phyloP scores from a whole-genome alignment of 768 basidiomycete genomes.

The Boletus huronensis region DNA sequence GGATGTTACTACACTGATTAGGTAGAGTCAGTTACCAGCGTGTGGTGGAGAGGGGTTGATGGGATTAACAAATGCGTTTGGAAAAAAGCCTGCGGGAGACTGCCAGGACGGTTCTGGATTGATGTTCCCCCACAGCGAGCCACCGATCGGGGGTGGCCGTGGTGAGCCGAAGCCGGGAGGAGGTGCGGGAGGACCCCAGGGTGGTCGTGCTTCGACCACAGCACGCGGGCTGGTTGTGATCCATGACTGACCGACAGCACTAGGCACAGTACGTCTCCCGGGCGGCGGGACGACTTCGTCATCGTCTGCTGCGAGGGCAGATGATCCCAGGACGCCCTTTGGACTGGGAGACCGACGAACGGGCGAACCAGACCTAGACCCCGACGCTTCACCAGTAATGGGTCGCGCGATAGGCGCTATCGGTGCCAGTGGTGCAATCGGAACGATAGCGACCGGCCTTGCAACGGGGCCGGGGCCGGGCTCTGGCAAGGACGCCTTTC shows the following conservation, averaged over 20 bases:
- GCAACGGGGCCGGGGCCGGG: constrained; percentile 59
- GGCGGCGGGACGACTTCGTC: constrained; percentile 68
- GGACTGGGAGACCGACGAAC: constrained; percentile 49
- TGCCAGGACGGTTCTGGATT: constrained; percentile 49
- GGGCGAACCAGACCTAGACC: constrained; percentile 62
- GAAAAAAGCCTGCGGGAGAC: constrained; percentile 43
- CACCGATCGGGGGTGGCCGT: constrained; percentile 34
- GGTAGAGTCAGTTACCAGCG: constrained; percentile 28
- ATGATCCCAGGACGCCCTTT: constrained; percentile 72
- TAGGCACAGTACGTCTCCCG: constrained; percentile 40
- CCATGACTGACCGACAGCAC: constrained; percentile 49
- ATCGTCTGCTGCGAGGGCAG: constrained; percentile 73
- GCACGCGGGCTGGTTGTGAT: constrained; percentile 45
- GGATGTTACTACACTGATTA: constrained; percentile 23
- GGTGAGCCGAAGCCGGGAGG: constrained; percentile 34
- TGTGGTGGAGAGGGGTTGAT: constrained; percentile 50
- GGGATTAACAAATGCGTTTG: constrained; percentile 45
- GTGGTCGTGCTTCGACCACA: constrained; percentile 38
- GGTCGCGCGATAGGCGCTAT: constrained; percentile 63
- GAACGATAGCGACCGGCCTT: constrained; percentile 35
- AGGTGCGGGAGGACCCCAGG: constrained; percentile 44
- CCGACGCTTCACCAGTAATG: constrained; percentile 36
- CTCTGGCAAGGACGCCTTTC: constrained; percentile 43
- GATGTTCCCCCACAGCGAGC: constrained; percentile 41
- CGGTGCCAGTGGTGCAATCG: constrained; percentile 48